Percentiles rank a stretch among this genome's conserved stretches.
These are phyloP conservation scores for Cutaneotrichosporon sp. DNA, from an alignment of 1,284 basidiomycete genomes.

Conservation along the genomic window DNA sequence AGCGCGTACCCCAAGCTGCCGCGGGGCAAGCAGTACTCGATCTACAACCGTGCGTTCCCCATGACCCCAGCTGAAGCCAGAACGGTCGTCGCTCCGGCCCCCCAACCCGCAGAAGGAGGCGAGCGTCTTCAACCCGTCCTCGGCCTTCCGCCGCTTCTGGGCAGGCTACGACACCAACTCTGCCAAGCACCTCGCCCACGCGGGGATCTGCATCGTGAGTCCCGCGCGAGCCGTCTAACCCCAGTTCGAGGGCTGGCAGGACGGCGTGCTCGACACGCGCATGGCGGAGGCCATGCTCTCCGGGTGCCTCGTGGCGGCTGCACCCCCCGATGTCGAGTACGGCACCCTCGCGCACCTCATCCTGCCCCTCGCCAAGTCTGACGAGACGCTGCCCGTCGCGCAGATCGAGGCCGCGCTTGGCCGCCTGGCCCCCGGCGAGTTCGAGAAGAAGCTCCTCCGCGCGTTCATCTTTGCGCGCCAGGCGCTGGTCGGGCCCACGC, in stretches of 20 bases:
- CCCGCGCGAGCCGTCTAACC: not conserved
- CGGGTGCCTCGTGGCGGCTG: conserved; percentile 43
- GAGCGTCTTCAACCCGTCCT: not conserved
- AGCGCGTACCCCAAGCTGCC: conserved; percentile 27
- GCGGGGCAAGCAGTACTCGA: conserved; percentile 21
- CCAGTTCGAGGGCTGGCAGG: conserved; percentile 40
- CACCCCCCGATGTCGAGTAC: conserved; percentile 31
- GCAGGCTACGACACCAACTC: conserved; percentile 24
- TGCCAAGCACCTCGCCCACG: conserved; percentile 28
- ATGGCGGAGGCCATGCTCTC: conserved; percentile 42
- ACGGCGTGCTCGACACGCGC: conserved; percentile 33
- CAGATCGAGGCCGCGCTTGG: conserved; percentile 8
- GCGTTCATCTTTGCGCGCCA: conserved; percentile 15
- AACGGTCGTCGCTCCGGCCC: conserved; percentile 7
- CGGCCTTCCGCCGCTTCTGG: conserved; percentile 26
- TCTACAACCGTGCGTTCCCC: conserved; percentile 22
- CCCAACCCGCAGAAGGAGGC: conserved; percentile 3
- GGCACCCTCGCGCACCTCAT: conserved; percentile 23
- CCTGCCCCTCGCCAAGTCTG: conserved; percentile 2
- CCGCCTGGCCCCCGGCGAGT: not conserved
- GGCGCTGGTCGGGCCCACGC: not conserved
- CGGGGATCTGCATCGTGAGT: conserved; percentile 40
- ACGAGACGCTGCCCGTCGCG: not conserved
- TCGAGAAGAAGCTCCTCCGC: not conserved
- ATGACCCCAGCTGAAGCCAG: not conserved